Conservation (phyloP, 2,329 filamentous ascomycete genomes). For the Davidsoniella eucalypti region DNA sequence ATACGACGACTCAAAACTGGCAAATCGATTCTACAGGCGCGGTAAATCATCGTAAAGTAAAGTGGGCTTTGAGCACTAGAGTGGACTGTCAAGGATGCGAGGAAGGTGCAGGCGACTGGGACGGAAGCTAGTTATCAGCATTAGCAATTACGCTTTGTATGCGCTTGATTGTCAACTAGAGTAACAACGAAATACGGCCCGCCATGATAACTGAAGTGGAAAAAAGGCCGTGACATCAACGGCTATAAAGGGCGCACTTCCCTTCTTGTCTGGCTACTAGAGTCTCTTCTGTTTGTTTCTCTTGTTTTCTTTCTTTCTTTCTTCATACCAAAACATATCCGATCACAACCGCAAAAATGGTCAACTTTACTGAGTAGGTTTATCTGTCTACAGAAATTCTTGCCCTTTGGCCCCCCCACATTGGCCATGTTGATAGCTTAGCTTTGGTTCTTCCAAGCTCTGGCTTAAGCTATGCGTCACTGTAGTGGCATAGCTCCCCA, state of each 20-base stretch:
- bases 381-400: too few relatives aligned
- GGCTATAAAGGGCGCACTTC: too few relatives aligned
- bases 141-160: neutral
- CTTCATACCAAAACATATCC: neutral
- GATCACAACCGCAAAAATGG: neutral
- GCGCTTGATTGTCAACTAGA: too few relatives aligned
- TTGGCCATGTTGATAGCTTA: too few relatives aligned
- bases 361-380: constrained; percentile 6
- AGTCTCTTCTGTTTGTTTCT: neutral
- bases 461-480: neutral
- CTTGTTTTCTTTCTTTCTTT: neutral
- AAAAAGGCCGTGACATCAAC: too few relatives aligned
- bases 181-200: neutral
- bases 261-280: too few relatives aligned
- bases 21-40: too few relatives aligned
- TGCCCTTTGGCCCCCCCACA: too few relatives aligned
- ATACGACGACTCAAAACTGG: too few relatives aligned
- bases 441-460: too few relatives aligned
- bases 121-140: neutral
- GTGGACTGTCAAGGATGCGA: neutral
- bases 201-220: too few relatives aligned
- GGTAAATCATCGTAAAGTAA: neutral
- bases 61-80: neutral
- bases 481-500: neutral
- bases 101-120: constrained; percentile 1